Evolutionary conservation across 371 early-diverging fungal species (phyloP).

Genomic region (Blakeslea trispora): DNA sequence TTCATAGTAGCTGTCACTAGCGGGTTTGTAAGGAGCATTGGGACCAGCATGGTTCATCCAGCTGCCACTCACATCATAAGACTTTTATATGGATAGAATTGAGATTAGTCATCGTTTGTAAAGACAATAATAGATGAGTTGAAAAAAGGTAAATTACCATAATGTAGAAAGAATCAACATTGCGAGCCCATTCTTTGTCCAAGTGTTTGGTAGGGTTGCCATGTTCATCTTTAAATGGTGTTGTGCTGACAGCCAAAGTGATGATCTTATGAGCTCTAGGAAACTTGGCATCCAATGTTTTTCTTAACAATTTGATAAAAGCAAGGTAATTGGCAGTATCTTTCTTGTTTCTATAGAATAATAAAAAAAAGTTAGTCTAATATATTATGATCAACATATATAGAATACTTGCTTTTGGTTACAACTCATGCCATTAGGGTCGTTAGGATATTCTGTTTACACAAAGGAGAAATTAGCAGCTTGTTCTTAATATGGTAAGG

Average conservation of each 20-base stretch:
- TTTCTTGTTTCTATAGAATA: conserved; percentile 28
- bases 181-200: conserved; percentile 57
- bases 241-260: conserved; percentile 68
- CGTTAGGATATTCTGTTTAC: conserved; percentile 44
- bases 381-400: background rate
- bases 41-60: conserved; percentile 63
- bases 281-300: conserved; percentile 52
- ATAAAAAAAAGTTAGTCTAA: background rate
- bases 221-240: conserved; percentile 52
- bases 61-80: conserved; percentile 48
- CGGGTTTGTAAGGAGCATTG: conserved; percentile 61
- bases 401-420: conserved; percentile 29
- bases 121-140: no score
- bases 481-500: background rate
- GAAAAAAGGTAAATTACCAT: conserved; percentile 39
- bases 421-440: conserved; percentile 39
- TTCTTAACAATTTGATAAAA: conserved; percentile 60
- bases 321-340: conserved; percentile 56
- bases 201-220: conserved; percentile 41
- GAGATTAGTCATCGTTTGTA: no score
- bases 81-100: conserved; percentile 12
- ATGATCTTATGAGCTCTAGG: conserved; percentile 57
- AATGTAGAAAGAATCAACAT: conserved; percentile 65
- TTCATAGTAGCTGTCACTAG: conserved; percentile 34
- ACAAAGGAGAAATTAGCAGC: background rate